Percentiles rank a stretch among this genome's conserved stretches.
These are phyloP conservation scores for Letharia lupina DNA, from an alignment of 495 filamentous ascomycete genomes.

Conservation along the genomic window DNA sequence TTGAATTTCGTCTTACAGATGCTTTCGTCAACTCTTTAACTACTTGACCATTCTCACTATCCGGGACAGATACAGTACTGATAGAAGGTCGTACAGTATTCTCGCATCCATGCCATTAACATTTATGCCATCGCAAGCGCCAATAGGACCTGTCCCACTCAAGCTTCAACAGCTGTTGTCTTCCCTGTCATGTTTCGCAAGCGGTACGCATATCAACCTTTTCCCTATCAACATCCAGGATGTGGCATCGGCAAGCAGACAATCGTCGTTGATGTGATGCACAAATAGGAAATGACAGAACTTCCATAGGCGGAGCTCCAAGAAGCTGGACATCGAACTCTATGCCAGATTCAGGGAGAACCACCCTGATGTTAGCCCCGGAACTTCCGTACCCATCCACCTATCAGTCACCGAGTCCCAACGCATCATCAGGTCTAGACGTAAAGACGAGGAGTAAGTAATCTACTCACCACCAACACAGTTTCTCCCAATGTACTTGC, in stretches of 20 bases:
- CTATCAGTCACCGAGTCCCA: background rate
- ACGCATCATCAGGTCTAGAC: background rate
- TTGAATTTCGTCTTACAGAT: no score
- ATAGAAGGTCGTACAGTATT: no score
- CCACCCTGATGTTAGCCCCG: background rate
- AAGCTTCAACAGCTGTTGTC: background rate
- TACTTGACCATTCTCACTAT: no score
- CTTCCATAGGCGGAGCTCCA: background rate
- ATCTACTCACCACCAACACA: background rate
- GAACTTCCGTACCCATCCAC: background rate
- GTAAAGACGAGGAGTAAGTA: background rate
- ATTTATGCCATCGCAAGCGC: background rate
- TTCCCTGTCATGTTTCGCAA: background rate
- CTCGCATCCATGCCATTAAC: background rate
- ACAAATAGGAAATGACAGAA: background rate
- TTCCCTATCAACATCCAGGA: background rate
- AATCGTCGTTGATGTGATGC: background rate
- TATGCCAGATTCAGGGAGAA: background rate
- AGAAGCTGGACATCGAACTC: background rate
- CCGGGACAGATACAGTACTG: no score
- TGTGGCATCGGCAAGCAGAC: background rate
- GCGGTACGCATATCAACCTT: background rate
- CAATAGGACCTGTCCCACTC: background rate
- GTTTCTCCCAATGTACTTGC: background rate
- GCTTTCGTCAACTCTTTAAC: no score